Conservation (phyloP, 2,329 filamentous ascomycete genomes). For the Albophoma yamanashiensis region DNA sequence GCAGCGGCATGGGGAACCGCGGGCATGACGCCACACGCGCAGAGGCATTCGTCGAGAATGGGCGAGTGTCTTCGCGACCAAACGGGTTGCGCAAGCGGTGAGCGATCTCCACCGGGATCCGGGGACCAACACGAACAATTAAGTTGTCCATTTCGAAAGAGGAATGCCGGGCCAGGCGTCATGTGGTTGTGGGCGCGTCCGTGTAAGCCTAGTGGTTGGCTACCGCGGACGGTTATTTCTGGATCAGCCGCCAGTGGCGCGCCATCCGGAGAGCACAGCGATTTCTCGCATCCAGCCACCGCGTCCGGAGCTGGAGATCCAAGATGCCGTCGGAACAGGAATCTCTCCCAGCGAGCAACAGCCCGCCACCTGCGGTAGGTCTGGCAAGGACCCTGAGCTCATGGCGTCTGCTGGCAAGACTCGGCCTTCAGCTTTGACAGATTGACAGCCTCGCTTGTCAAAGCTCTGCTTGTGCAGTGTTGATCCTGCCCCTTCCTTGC, state of each 20-base stretch:
- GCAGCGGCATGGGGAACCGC: background rate
- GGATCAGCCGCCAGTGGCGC: constrained; percentile 24
- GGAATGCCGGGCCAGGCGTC: constrained; percentile 1
- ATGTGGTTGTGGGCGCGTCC: constrained; percentile 6
- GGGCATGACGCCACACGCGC: background rate
- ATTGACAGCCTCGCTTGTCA: background rate
- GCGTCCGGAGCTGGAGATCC: constrained; percentile 1
- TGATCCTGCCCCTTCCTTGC: background rate
- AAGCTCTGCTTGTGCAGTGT: background rate
- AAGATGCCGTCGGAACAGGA: background rate
- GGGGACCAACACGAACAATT: background rate
- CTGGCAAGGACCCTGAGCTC: background rate
- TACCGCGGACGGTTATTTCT: constrained; percentile 14
- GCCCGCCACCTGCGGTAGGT: background rate
- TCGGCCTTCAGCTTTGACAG: background rate
- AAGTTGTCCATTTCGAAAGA: background rate
- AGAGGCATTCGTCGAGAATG: background rate
- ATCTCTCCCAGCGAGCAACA: background rate
- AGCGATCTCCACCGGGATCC: background rate
- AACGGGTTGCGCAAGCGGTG: background rate
- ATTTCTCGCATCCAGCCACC: background rate
- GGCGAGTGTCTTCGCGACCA: background rate
- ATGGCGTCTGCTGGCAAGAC: background rate
- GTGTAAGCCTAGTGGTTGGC: constrained; percentile 13
- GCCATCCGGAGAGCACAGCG: constrained; percentile 2